phyloP scores from a whole-genome alignment of 192 early-diverging fungal species.

The Linnemannia hyalina region DNA sequence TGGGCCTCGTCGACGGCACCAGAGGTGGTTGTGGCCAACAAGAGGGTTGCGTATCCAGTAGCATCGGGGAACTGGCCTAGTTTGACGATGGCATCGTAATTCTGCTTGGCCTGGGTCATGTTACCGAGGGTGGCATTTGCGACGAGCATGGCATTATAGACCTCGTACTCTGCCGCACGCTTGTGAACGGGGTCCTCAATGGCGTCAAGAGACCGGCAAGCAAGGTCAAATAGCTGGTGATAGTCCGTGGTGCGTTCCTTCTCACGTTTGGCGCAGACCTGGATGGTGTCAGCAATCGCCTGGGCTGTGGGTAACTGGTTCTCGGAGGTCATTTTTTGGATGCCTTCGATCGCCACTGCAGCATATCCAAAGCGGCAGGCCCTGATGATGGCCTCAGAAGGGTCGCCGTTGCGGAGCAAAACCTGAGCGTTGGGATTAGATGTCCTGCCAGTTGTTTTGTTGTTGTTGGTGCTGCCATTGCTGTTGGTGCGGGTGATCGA shows the following conservation, averaged over 20 bases:
- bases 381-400: slow-evolving; percentile 44
- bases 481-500: neutral
- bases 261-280: slow-evolving; percentile 53
- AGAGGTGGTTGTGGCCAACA: slow-evolving; percentile 64
- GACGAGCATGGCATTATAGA: slow-evolving; percentile 63
- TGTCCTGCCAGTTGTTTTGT: neutral
- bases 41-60: slow-evolving; percentile 65
- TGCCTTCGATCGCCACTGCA: slow-evolving; percentile 28
- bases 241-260: slow-evolving; percentile 46
- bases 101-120: slow-evolving; percentile 64
- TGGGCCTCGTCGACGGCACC: slow-evolving; percentile 66
- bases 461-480: slow-evolving; percentile 5
- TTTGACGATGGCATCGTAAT: slow-evolving; percentile 64
- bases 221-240: slow-evolving; percentile 35
- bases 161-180: slow-evolving; percentile 35
- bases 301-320: slow-evolving; percentile 41
- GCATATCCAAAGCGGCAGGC: slow-evolving; percentile 50
- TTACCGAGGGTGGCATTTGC: slow-evolving; percentile 65
- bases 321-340: slow-evolving; percentile 33
- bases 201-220: slow-evolving; percentile 24
- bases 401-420: slow-evolving; percentile 28
- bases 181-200: slow-evolving; percentile 18
- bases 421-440: slow-evolving; percentile 17
- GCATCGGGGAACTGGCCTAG: slow-evolving; percentile 62
- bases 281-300: slow-evolving; percentile 53